Evolutionary conservation across 176 grass and related monocot species (phyloP).

Genomic region (Oryza glumipatula): DNA sequence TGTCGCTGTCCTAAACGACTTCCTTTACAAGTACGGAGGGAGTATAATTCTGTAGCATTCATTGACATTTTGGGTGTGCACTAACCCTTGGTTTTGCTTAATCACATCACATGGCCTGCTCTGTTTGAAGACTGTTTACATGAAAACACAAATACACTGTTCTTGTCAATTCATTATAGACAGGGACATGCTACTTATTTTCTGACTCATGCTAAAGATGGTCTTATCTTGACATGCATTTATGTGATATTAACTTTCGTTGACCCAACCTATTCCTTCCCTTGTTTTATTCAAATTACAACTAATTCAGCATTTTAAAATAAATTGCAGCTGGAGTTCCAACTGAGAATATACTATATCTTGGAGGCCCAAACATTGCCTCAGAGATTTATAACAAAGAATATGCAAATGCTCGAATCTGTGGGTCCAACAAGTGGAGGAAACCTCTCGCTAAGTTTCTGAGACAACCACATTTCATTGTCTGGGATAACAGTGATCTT

Average conservation of each 20-base stretch:
- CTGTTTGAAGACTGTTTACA: constrained; percentile 19
- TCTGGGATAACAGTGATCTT: constrained; percentile 97
- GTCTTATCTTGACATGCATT: constrained; percentile 27
- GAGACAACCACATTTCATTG: constrained; percentile 97
- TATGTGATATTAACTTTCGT: background rate
- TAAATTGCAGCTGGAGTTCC: constrained; percentile 83
- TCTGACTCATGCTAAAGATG: background rate
- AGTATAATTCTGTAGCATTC: constrained; percentile 7
- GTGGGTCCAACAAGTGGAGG: constrained; percentile 87
- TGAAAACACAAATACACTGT: background rate
- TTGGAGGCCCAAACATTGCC: constrained; percentile 95
- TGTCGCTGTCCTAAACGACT: no score
- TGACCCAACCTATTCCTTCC: constrained; percentile 9
- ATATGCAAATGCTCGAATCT: constrained; percentile 97
- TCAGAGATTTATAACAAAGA: constrained; percentile 99
- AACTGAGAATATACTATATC: constrained; percentile 98
- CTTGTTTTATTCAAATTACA: background rate
- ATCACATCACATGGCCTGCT: constrained; percentile 26
- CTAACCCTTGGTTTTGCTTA: constrained; percentile 14
- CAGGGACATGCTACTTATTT: constrained; percentile 28
- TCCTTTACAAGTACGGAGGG: no score
- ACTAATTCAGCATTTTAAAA: constrained; percentile 1
- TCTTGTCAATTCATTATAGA: constrained; percentile 23
- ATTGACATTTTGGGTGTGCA: constrained; percentile 9
- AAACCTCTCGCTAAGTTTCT: constrained; percentile 89